phyloP scores from a whole-genome alignment of 176 grass and related monocot genomes.

The Carex pumila region DNA sequence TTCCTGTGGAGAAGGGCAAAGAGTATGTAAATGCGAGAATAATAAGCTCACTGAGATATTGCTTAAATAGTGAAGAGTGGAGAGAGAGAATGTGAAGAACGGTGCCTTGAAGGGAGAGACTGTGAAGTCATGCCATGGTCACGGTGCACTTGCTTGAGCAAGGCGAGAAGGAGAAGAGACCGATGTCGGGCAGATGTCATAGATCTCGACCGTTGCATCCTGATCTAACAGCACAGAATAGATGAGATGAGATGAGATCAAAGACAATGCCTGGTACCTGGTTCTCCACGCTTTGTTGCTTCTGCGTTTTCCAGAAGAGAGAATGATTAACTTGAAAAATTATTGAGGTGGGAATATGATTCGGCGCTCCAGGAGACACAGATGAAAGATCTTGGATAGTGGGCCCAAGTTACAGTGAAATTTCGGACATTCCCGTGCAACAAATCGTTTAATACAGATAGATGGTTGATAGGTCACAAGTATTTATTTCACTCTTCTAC shows the following conservation, averaged over 20 bases:
- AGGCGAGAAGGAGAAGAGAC: background rate
- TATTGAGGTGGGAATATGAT: background rate
- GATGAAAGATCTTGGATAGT: background rate
- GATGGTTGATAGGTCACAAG: too few species aligned
- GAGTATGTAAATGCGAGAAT: background rate
- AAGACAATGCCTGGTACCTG: background rate
- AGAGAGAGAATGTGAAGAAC: background rate
- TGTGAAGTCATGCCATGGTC: slow-evolving; percentile 19
- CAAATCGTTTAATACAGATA: too few species aligned
- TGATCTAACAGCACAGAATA: background rate
- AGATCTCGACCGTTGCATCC: background rate
- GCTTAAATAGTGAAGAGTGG: slow-evolving; percentile 11
- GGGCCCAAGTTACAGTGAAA: background rate
- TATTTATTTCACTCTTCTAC: too few species aligned
- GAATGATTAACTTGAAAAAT: background rate
- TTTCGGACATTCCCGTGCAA: too few species aligned
- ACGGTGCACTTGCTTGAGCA: background rate
- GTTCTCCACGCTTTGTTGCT: slow-evolving; percentile 12
- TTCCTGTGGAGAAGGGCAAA: background rate
- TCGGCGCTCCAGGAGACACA: background rate
- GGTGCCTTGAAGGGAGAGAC: slow-evolving; percentile 22
- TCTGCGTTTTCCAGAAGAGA: background rate
- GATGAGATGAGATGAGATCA: background rate
- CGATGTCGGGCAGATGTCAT: background rate
- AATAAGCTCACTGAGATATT: background rate